Evolutionary conservation across 768 basidiomycete genomes (phyloP), one percentile per base, ranked within the genome.

Genomic region (Scleroderma bovista): DNA sequence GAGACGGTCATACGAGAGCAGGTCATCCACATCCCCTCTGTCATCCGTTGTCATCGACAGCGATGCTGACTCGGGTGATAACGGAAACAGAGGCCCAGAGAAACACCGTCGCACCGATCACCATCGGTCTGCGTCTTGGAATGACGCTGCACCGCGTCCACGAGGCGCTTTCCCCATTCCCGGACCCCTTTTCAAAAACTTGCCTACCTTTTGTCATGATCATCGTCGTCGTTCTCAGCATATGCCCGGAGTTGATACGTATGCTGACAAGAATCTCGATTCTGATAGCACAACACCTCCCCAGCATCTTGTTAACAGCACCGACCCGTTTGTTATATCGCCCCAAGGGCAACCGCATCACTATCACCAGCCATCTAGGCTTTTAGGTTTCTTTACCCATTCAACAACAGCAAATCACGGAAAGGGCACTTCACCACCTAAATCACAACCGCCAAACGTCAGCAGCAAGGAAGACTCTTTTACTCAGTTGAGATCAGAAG

Each of bases 91-190:
- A 9, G 43, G 47, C 31, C 48, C 48, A 19, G 51, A 53, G 47
- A 50, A 36, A 11, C 53, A 46, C 23, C 40, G 50, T 47, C 51
- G 52, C 44, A 46, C 52, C 38, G 52, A 58, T 48, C 60, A 66
- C 32, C 62, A 54, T 52, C 62, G 66, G 55, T 57, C 60, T 41
- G 64, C 58, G 54, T 77, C 75, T 38, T 79, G 75, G 4, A 72
- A 64, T 57, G 78, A 79, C 59, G 73, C 74, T 22, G 75, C 76
- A 1, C 76, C 76, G 20, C 75, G 76, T 50, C 75, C 72, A 55
- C 72, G 72, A 38, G 59, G 70, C 26, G 70, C 44, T 39, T 41
- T 57, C 39, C 54, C 56, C 49, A 55, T 20, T 49, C 32, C 51
- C 43, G 60, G 51, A 31, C 55, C 52, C 33, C 50, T 51, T 52